Evolutionary conservation across 2,329 filamentous ascomycete genomes (phyloP).

Genomic region (Kalaharituber pfeilii): DNA sequence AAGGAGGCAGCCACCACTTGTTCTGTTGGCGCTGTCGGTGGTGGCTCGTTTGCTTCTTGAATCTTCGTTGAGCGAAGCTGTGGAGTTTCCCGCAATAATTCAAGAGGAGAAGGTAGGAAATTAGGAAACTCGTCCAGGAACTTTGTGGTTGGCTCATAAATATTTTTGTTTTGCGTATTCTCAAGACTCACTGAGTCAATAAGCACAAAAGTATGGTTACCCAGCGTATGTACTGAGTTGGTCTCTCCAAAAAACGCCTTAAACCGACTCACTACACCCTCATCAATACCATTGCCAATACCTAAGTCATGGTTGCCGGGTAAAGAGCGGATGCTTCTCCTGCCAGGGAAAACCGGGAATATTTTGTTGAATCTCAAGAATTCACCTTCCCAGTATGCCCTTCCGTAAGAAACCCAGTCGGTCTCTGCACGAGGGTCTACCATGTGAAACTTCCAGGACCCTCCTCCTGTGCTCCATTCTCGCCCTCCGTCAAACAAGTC

Average conservation of each 20-base stretch:
- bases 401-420: slow-evolving; percentile 43
- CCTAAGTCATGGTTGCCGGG: slow-evolving; percentile 93
- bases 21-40: slow-evolving; percentile 18
- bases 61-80: slow-evolving; percentile 8
- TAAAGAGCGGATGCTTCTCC: slow-evolving; percentile 63
- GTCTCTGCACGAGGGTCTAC: slow-evolving; percentile 24
- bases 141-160: slow-evolving; percentile 59
- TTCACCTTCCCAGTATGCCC: slow-evolving; percentile 71
- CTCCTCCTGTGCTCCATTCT: slow-evolving; percentile 64
- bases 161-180: slow-evolving; percentile 40
- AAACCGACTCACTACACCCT: slow-evolving; percentile 66
- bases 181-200: slow-evolving; percentile 79
- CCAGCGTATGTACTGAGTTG: slow-evolving; percentile 81
- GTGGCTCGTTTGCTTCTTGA: slow-evolving; percentile 31
- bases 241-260: slow-evolving; percentile 73
- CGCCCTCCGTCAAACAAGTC: slow-evolving; percentile 91
- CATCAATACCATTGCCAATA: slow-evolving; percentile 69
- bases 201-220: slow-evolving; percentile 89
- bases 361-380: slow-evolving; percentile 73
- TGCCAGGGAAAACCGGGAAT: slow-evolving; percentile 55
- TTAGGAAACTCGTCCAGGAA: slow-evolving; percentile 52
- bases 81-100: not conserved
- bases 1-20: slow-evolving; percentile 38
- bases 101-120: not conserved
- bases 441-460: slow-evolving; percentile 26